Base-by-base conservation (phyloP, 2,329 filamentous ascomycete species). In the Neospermospora avenae region DNA sequence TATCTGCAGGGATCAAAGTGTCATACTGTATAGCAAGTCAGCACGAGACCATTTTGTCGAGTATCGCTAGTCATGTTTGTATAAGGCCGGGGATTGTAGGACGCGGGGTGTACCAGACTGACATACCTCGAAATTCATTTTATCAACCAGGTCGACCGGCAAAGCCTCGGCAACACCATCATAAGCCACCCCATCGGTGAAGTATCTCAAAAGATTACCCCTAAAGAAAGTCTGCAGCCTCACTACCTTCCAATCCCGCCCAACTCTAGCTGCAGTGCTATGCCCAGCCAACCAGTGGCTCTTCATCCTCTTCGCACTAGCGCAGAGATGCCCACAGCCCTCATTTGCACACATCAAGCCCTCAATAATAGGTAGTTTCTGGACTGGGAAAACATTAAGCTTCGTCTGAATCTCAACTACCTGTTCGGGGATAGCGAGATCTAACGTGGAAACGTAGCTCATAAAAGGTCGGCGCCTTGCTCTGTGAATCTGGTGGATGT, bases 251-350 rank as follows among this genome's bases (percentile, higher is more conserved):
- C 69, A 72, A 74, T 70, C 65, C 3, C 39, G 6, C n/a, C 24
- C 58, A 10, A 42, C 35, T 6, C 55, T 24, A 0, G 66, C 67
- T 4, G 61, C 55, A 28, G 56, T 25, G 8, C 61, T 60, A 57
- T 72, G 72, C 3, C 55, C 49, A 18, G 67, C 59, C 3, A 64
- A 22, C 71, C 70, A 73, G 55, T 74, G 72, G 24, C 59, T 63
- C 54, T 70, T 71, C 72, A 74, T 74, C 5, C 72, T 66, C 61
- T 74, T 74, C n/a, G 46, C 63, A 0, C 71, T 68, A 1, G 68
- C 58, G 54, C 71, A 73, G 2, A 73, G 64, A 61, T 74, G 68
- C 7, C 46, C 18, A 46, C 72, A 74, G 8, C 62, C 61, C 1
- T 61, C 10, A 25, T 63, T 64, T 28, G 34, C 49, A 63, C 70